phyloP scores from a whole-genome alignment of 768 basidiomycete species.

The Lactifluus echinatus region DNA sequence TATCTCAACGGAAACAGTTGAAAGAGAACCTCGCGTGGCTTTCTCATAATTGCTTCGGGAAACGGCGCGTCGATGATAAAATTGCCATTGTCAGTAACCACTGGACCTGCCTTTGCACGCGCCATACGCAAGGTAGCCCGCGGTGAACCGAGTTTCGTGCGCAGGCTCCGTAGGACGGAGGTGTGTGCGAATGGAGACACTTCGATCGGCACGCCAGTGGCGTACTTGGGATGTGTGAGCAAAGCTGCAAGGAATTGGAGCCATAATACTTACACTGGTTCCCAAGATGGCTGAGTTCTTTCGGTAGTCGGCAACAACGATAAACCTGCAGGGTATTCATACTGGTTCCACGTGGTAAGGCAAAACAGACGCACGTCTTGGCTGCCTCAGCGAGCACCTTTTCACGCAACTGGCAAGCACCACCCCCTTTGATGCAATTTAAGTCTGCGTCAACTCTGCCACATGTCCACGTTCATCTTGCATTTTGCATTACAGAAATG shows the following conservation, averaged over 20 bases:
- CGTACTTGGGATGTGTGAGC: slow-evolving; percentile 45
- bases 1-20: slow-evolving; percentile 31
- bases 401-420: slow-evolving; percentile 92
- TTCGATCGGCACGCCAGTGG: slow-evolving; percentile 88
- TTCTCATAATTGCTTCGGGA: slow-evolving; percentile 47
- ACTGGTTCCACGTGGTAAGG: background rate
- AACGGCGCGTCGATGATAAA: slow-evolving; percentile 98
- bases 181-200: slow-evolving; percentile 96
- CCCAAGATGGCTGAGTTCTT: slow-evolving; percentile 84
- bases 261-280: slow-evolving; percentile 52
- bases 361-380: slow-evolving; percentile 46
- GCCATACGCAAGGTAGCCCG: slow-evolving; percentile 87
- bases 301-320: slow-evolving; percentile 90
- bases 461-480: background rate
- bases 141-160: slow-evolving; percentile 47
- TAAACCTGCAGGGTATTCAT: slow-evolving; percentile 43
- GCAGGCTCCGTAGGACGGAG: slow-evolving; percentile 69
- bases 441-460: slow-evolving; percentile 76
- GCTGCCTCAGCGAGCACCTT: slow-evolving; percentile 98
- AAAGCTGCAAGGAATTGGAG: background rate
- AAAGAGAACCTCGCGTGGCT: slow-evolving; percentile 42
- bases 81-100: slow-evolving; percentile 95
- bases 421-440: slow-evolving; percentile 96
- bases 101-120: slow-evolving; percentile 86
- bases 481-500: background rate